Evolutionary conservation across 192 early-diverging fungal genomes (phyloP).

Genomic region (Piromyces sp.): DNA sequence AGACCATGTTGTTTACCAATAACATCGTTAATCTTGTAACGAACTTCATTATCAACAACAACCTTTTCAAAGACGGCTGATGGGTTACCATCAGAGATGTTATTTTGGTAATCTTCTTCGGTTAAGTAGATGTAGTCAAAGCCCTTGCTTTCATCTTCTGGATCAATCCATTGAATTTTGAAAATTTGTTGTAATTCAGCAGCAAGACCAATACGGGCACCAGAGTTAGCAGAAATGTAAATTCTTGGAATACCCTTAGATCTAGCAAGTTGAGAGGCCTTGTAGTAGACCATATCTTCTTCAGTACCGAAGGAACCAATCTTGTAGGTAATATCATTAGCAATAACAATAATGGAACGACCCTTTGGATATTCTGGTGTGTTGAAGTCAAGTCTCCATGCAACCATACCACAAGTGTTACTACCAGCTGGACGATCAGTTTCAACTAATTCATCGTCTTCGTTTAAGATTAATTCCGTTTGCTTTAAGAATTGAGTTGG

Average conservation of each 20-base stretch:
- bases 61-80: constrained; percentile 5
- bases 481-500: constrained; percentile 54
- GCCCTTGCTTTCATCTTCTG: constrained; percentile 59
- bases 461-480: constrained; percentile 76
- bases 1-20: constrained; percentile 76
- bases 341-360: constrained; percentile 77
- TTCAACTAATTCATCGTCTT: constrained; percentile 54
- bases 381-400: constrained; percentile 69
- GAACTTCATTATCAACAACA: constrained; percentile 49
- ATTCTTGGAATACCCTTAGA: constrained; percentile 65
- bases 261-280: constrained; percentile 78
- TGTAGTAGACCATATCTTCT: constrained; percentile 84
- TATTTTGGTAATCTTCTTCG: constrained; percentile 44
- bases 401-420: constrained; percentile 93
- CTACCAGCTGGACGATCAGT: constrained; percentile 60
- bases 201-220: constrained; percentile 92
- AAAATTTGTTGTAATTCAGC: constrained; percentile 76
- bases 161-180: constrained; percentile 74
- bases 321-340: constrained; percentile 95
- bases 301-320: constrained; percentile 90
- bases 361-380: constrained; percentile 90
- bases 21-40: constrained; percentile 69
- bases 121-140: constrained; percentile 86
- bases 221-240: constrained; percentile 96
- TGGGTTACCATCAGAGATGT: constrained; percentile 27